Evolutionary conservation across 345 rosid genomes (phyloP).

Genomic region (Citrus reticulata): DNA sequence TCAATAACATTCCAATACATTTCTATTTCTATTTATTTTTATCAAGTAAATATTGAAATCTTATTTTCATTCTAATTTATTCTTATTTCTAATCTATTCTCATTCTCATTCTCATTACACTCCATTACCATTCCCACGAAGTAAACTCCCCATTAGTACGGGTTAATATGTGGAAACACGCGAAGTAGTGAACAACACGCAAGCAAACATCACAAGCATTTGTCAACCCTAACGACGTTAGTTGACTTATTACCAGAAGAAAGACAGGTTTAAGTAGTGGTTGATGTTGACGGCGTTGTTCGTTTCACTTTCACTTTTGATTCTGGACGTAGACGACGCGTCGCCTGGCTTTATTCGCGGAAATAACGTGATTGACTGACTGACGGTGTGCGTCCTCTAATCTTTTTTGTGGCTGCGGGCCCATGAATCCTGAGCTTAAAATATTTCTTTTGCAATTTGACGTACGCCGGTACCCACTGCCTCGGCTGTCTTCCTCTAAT

Average conservation of each 20-base stretch:
- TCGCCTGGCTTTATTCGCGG: neutral
- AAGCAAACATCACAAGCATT: fast-evolving
- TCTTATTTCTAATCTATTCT: fast-evolving
- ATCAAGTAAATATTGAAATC: fast-evolving
- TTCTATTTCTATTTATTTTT: too few species aligned
- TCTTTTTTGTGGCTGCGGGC: too few species aligned
- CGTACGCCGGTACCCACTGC: neutral
- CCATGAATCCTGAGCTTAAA: too few species aligned
- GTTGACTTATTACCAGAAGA: neutral
- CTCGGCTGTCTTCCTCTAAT: neutral
- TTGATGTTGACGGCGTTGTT: neutral
- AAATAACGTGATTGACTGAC: neutral
- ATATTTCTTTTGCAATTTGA: too few species aligned
- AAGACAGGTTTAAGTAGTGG: neutral
- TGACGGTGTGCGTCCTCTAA: too few species aligned
- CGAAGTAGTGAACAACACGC: too few species aligned
- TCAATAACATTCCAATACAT: too few species aligned
- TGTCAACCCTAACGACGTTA: neutral
- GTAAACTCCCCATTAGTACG: too few species aligned
- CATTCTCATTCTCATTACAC: too few species aligned
- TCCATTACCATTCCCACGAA: fast-evolving
- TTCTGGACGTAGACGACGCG: neutral
- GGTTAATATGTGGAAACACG: neutral
- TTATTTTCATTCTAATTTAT: fast-evolving
- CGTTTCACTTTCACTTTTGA: too few species aligned